Evolutionary conservation across 495 filamentous ascomycete genomes (phyloP), one percentile per base, ranked within the genome.

Genomic region (Massariosphaeria phaeospora): DNA sequence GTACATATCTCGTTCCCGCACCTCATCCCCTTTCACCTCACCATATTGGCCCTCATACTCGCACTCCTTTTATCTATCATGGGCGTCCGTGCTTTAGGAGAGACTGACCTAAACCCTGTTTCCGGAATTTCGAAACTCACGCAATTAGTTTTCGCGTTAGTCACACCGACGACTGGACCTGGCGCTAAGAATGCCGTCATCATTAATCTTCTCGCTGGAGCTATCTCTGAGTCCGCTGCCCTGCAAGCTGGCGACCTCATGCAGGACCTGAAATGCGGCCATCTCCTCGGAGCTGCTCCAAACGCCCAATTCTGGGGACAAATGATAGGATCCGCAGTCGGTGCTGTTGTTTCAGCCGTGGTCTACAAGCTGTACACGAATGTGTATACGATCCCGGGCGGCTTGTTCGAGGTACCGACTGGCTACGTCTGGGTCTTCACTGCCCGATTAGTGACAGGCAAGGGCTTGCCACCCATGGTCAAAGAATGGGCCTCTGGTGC

Each of bases 341-440:
- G 93, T 5, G 91, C 94, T 10, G 76, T 97, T 3, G 79, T 95
- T 10, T 89, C 83, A 36, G 89, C 94, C 0, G 79, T 82, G 3
- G 89, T 96, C 6, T 99, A 99, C 66, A 85, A 84, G 49, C 75
- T 97, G 41, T 99, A 99, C 64, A 91, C 89, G 10, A 78, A 76
- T 20, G 91, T 96, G 9, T 98, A 98, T 63, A 73, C 84, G 29
- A 79, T 98, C 7, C 91, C 94, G 0, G 88, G 89, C 0, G 82
- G 86, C 12, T 70, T 95, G 54, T 97, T 99, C 70, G 86, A 96
- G 61, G 89, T 95, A 5, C 94, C 93, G 0, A 97, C 94, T 0
- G 91, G 82, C 0, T 95, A 88, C 67, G 89, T 97, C 12, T 99
- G 93, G 93, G 87, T 97, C 41, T 95, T 95, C 67, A 96, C 93